A percentile compares a stretch with the other conserved stretches of the same genome.
Evolutionary conservation across 768 basidiomycete species (phyloP).

Genomic region (Thelephora aurantiotincta): DNA sequence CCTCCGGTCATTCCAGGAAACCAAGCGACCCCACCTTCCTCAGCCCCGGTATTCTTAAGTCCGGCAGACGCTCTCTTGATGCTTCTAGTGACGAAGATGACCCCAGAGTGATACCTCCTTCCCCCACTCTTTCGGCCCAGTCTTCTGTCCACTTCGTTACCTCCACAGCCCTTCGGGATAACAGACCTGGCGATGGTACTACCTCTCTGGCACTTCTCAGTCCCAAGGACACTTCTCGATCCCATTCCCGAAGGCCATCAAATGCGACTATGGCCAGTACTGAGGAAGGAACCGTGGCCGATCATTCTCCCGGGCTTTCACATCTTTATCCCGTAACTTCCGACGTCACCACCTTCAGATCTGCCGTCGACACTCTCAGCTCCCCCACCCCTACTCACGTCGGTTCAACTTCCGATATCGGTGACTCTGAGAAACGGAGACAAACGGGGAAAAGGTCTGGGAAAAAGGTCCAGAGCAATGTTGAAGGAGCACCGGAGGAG

Average conservation of each 20-base stretch:
- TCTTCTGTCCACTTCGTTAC: conserved; percentile 48
- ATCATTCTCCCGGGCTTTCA: conserved; percentile 7
- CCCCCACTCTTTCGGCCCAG: conserved; percentile 58
- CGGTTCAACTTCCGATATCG: conserved; percentile 20
- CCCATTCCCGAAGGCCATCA: conserved; percentile 43
- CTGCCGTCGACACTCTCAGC: conserved; percentile 17
- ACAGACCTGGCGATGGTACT: conserved; percentile 49
- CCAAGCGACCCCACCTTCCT: conserved; percentile 6
- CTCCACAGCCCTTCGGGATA: conserved; percentile 47
- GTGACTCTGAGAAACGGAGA: conserved; percentile 6
- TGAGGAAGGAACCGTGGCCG: conserved; percentile 32
- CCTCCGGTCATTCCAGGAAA: conserved; percentile 3
- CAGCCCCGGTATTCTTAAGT: conserved; percentile 10
- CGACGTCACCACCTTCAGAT: conserved; percentile 19
- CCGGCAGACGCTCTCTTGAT: conserved; percentile 17
- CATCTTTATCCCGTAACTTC: conserved; percentile 16
- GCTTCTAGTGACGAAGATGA: conserved; percentile 27
- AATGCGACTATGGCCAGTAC: conserved; percentile 36
- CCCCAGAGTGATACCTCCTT: conserved; percentile 39
- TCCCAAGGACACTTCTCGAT: conserved; percentile 17
- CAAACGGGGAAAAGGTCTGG: neutral
- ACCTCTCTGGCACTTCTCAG: conserved; percentile 37
- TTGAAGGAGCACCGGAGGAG: conserved; percentile 1
- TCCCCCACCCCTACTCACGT: conserved; percentile 25
- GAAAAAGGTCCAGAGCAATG: no score